A percentile compares a stretch with the other conserved stretches of the same genome.
Conservation (phyloP, 139 green algal genomes). For the Picochlorum sp. region DNA sequence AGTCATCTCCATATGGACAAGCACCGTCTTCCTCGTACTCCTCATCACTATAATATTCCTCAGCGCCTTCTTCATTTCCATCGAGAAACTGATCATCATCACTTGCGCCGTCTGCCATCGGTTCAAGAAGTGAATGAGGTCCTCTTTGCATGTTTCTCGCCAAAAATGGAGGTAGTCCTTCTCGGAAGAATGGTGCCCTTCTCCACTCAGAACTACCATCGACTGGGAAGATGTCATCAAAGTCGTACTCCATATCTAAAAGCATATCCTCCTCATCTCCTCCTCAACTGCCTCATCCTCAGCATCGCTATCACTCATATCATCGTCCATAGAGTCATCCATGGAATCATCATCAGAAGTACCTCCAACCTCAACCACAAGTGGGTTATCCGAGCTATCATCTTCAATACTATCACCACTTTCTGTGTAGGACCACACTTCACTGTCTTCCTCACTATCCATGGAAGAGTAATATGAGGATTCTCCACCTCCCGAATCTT, state of each 20-base stretch:
- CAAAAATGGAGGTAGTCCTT: too few relatives aligned
- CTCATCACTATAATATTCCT: constrained; percentile 9
- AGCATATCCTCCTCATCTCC: neutral
- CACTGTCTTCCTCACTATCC: neutral
- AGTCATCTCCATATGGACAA: constrained; percentile 24
- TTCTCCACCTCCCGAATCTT: neutral
- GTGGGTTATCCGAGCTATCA: neutral
- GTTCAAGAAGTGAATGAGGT: neutral
- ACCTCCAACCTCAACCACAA: neutral
- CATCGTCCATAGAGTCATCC: neutral
- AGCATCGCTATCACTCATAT: neutral
- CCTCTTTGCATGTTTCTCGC: neutral
- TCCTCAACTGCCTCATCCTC: neutral
- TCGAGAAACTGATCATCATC: constrained; percentile 1
- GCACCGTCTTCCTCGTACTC: constrained; percentile 30
- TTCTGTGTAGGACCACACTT: constrained; percentile 1
- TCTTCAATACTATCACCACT: constrained; percentile 4
- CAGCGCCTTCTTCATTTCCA: constrained; percentile 23
- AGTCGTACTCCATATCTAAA: constrained; percentile 4
- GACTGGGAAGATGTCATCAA: neutral
- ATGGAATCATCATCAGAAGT: constrained; percentile 4
- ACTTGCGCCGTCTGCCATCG: neutral
- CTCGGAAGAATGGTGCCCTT: too few relatives aligned
- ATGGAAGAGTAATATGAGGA: neutral
- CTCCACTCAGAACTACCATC: neutral